Base-by-base conservation (phyloP, 2,329 filamentous ascomycete species). In the Curvularia verruculosa region DNA sequence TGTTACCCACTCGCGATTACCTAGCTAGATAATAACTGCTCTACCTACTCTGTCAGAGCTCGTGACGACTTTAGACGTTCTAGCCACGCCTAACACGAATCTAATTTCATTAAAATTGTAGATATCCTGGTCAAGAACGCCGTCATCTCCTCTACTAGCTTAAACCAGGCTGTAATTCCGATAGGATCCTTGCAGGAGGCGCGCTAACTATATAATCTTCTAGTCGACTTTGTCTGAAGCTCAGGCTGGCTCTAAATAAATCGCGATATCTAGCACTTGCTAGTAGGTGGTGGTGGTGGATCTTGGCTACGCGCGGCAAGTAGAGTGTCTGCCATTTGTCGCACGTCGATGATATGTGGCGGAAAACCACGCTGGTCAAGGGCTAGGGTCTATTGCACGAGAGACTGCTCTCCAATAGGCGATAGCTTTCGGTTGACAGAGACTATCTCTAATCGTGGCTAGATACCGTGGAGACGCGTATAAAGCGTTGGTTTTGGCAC, bases 21-120 rank as follows among this genome's bases (percentile, higher is more conserved):
- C 50, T 54, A 19, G 53, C 54, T 62, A 43, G 40, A 60, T 28
- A 26, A 18, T 19, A 13, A 49, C 63, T 5, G n/a, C 28, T 4
- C 39, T 50, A 13, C 53, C 34, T 36, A 56, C 67, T 15, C 39
- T 49, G 8, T 56, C 19, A 3, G 45, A 19, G 31, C 21, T 53
- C 13, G 41, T 52, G 9, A 52, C 28, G 1, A 52, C 31, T 15
- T 51, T 56, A 9, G 24, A 45, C 23, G 31, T 54, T 4, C 37
- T 45, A 29, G 41, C 36, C 15, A 61, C 23, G 13, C 56, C 46
- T 40, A 65, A 61, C 29, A 50, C 49, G 40, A 65, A 63, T 43
- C 53, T 19, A 51, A 47, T 73, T 63, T 75, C 9, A n/a, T 47
- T 8, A 34, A 47, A 47, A 29, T 47, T 47, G 5, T 47, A 47